Evolutionary conservation across 495 filamentous ascomycete genomes (phyloP).

Genomic region (Tuber calosporum): DNA sequence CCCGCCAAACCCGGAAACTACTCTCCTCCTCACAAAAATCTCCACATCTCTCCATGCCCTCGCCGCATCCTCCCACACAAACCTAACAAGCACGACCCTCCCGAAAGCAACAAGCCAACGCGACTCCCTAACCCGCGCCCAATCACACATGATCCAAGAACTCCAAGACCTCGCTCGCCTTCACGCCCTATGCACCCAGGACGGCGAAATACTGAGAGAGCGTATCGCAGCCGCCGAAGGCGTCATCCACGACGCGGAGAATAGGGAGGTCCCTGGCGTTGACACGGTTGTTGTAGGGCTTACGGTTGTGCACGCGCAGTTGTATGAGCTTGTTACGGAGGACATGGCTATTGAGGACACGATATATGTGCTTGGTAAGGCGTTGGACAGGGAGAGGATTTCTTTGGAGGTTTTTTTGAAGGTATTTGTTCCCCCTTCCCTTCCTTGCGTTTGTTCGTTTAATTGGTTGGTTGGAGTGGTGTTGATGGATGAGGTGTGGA

Average conservation of each 20-base stretch:
- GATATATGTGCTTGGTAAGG: conserved; percentile 74
- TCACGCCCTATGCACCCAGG: conserved; percentile 60
- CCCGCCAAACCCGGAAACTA: conserved; percentile 94
- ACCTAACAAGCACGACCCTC: conserved; percentile 60
- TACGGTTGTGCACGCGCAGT: conserved; percentile 82
- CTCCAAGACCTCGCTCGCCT: conserved; percentile 61
- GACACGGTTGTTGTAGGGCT: conserved; percentile 91
- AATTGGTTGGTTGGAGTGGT: background rate
- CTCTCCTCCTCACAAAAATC: conserved; percentile 72
- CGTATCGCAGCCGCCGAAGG: conserved; percentile 70
- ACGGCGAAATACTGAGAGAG: conserved; percentile 68
- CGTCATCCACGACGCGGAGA: conserved; percentile 57
- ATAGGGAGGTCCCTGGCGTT: conserved; percentile 54
- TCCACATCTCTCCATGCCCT: conserved; percentile 60
- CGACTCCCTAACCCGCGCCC: conserved; percentile 61
- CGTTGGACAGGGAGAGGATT: conserved; percentile 73
- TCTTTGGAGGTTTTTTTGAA: conserved; percentile 73
- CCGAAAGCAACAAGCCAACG: conserved; percentile 58
- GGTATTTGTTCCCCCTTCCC: conserved; percentile 42
- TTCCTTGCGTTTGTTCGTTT: background rate
- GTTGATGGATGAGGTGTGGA: conserved; percentile 11
- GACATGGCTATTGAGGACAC: conserved; percentile 76
- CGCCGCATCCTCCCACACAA: conserved; percentile 50
- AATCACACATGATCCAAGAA: conserved; percentile 62
- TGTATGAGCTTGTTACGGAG: conserved; percentile 81